Evolutionary conservation across 192 early-diverging fungal genomes (phyloP), one percentile per base, ranked within the genome.

Genomic region (Paraglomus brasilianum): DNA sequence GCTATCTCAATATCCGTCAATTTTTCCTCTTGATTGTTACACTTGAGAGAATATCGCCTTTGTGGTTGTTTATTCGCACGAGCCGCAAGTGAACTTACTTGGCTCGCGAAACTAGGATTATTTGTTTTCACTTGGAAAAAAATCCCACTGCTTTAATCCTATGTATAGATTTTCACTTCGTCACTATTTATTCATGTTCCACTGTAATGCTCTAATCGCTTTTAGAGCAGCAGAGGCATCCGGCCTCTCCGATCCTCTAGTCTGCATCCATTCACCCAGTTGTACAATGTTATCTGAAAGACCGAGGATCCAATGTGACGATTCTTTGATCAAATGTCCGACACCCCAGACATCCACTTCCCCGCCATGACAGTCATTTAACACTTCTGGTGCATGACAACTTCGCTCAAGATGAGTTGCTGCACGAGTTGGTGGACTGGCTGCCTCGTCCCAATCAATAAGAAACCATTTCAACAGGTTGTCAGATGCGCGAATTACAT

Each of bases 321-420:
- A n/a, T 21, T 52, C 24, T 22, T 52, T 52, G 24, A 52, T 52
- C 24, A 52, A n/a, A 22, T 52, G 6, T 9, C 50, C 15, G 10
- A 52, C 4, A 14, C 15, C 5, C 51, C 15, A 21, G 11, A 48
- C 17, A 48, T 48, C 47, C 11, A 48, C 47, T 48, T 59, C 57
- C 30, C 11, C 38, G 5, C 39, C 0, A 13, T 59, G 57, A 11
- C 41, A 24, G 1, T 41, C 19, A 11, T 59, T 1, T n/a, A 56
- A 56, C 10, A 56, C 53, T 56, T 56, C 53, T 22, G 53, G 53
- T 1, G 53, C 22, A 22, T 56, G 22, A 56, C 30, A 22, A 10
- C 17, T 56, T 56, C 9, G n/a, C 30, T 14, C 53, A 19, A 56
- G 53, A 56, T 56, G 22, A 10, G n/a, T 56, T 56, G 53, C 22